These are phyloP conservation scores for Madurella fahalii DNA, from an alignment of 2,329 filamentous ascomycete genomes.

Conservation along the genomic window DNA sequence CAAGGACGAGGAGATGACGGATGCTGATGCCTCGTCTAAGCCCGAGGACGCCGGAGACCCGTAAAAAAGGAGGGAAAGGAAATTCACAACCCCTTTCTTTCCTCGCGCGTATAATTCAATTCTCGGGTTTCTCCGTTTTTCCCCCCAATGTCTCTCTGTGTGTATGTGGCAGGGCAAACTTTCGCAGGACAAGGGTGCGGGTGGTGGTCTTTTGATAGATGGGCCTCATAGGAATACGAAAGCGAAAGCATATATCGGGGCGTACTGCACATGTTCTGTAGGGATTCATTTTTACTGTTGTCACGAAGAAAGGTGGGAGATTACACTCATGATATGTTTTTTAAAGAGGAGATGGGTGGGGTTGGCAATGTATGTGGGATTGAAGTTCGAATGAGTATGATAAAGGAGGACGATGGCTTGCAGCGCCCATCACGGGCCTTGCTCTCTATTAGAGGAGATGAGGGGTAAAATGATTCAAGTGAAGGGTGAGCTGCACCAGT, in stretches of 20 bases:
- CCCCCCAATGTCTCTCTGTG: not conserved
- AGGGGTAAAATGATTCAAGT: too few species aligned
- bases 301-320: not conserved
- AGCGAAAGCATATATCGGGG: conserved; percentile 23
- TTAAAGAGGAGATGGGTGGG: not conserved
- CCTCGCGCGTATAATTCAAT: not conserved
- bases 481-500: too few species aligned
- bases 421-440: too few species aligned
- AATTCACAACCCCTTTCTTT: not conserved
- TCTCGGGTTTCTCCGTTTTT: conserved; percentile 4
- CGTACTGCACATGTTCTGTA: conserved; percentile 9
- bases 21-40: conserved; percentile 51
- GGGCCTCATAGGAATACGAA: conserved; percentile 22
- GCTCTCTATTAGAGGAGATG: too few species aligned
- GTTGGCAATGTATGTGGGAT: not conserved
- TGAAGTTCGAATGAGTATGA: not conserved
- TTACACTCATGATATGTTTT: not conserved
- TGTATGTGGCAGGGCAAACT: conserved; percentile 5
- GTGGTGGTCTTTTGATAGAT: conserved; percentile 23
- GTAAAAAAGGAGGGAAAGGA: conserved; percentile 9
- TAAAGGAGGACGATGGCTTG: too few species aligned
- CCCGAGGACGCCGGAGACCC: conserved; percentile 40
- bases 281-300: not conserved
- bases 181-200: conserved; percentile 1
- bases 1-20: conserved; percentile 61